Conservation (phyloP, 192 early-diverging fungal genomes). For the Chytriomyces sp. region DNA sequence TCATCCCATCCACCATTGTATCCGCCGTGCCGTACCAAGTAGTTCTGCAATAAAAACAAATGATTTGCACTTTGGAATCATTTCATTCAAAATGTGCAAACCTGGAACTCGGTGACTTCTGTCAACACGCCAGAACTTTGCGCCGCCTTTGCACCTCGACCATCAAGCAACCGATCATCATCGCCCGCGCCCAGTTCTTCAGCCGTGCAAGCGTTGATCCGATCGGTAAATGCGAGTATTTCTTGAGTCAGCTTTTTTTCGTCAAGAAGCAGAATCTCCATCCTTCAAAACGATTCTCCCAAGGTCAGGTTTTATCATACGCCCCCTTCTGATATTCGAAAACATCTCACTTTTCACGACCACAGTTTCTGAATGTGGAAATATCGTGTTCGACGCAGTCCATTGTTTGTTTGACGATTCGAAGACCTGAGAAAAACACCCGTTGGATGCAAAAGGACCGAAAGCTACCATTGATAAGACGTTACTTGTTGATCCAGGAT, state of each 20-base stretch:
- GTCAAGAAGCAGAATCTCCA: conserved; percentile 17
- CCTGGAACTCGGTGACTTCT: conserved; percentile 30
- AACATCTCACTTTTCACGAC: conserved; percentile 8
- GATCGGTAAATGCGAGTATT: not conserved
- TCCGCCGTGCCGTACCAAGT: conserved; percentile 37
- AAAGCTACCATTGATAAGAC: not conserved
- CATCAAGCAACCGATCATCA: too few relatives aligned
- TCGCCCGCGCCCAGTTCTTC: too few relatives aligned
- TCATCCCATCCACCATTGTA: conserved; percentile 53
- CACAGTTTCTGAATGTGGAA: not conserved
- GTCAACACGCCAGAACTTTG: not conserved
- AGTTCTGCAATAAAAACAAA: conserved; percentile 28
- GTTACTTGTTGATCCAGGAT: conserved; percentile 12
- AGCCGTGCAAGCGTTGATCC: not conserved
- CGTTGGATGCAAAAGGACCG: not conserved
- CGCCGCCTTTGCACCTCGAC: too few relatives aligned
- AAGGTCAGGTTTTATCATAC: too few relatives aligned
- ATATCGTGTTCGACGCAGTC: conserved; percentile 26
- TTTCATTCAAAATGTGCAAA: not conserved
- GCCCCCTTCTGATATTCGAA: not conserved
- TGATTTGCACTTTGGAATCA: not conserved
- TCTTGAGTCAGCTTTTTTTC: conserved; percentile 18
- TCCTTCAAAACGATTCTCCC: not conserved
- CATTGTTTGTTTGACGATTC: conserved; percentile 26
- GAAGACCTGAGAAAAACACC: not conserved